Percentiles rank a stretch among this genome's conserved stretches.
phyloP scores from a whole-genome alignment of 2,329 filamentous ascomycete genomes.

The Penicillium aurantiogriseum region DNA sequence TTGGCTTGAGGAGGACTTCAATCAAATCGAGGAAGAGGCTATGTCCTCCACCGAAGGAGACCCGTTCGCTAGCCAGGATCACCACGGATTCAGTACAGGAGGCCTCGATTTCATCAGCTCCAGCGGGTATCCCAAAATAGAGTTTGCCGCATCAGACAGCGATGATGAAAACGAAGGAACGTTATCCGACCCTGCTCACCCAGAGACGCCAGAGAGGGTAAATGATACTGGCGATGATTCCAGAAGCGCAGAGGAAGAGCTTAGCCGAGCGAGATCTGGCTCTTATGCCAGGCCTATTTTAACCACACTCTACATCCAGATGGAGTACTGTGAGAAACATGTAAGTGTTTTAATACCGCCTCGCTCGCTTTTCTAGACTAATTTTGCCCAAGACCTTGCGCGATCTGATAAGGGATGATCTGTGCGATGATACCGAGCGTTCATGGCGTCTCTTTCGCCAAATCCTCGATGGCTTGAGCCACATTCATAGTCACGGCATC shows the following conservation, averaged over 20 bases:
- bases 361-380: neutral
- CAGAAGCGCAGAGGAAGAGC: constrained; percentile 31
- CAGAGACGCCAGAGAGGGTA: constrained; percentile 21
- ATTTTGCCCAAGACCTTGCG: constrained; percentile 65
- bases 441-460: constrained; percentile 90
- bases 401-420: constrained; percentile 74
- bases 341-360: constrained; percentile 46
- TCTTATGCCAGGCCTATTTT: constrained; percentile 56
- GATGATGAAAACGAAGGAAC: constrained; percentile 46
- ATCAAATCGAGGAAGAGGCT: constrained; percentile 43
- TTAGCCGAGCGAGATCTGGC: constrained; percentile 46
- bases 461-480: constrained; percentile 81
- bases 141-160: constrained; percentile 62
- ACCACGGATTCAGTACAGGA: constrained; percentile 64
- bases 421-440: constrained; percentile 72
- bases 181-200: constrained; percentile 35
- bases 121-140: constrained; percentile 70
- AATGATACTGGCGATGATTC: constrained; percentile 14
- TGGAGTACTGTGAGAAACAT: constrained; percentile 96
- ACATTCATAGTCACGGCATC: constrained; percentile 87
- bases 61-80: constrained; percentile 35
- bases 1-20: constrained; percentile 74
- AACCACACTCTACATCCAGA: constrained; percentile 90
- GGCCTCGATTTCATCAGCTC: constrained; percentile 94
- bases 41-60: constrained; percentile 56